phyloP scores from a whole-genome alignment of 306 rosid species.

The Malus sylvestris region DNA sequence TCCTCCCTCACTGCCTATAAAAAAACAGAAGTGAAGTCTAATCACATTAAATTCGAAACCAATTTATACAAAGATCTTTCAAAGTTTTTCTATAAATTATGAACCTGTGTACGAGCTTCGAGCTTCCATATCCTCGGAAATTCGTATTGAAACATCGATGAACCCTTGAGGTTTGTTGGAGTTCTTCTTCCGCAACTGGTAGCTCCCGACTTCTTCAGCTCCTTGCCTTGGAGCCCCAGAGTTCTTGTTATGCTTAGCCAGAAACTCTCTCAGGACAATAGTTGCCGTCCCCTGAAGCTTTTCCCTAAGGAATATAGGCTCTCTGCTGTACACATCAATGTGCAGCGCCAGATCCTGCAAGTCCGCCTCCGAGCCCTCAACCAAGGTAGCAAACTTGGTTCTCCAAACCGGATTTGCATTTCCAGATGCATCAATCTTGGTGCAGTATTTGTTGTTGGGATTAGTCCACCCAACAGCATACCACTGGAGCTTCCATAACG shows the following conservation, averaged over 20 bases:
- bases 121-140: slow-evolving; percentile 47
- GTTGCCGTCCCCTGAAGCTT: slow-evolving; percentile 66
- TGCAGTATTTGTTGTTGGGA: slow-evolving; percentile 67
- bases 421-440: slow-evolving; percentile 67
- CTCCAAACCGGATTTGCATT: slow-evolving; percentile 75
- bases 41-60: neutral
- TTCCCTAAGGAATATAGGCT: slow-evolving; percentile 63
- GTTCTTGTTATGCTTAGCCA: slow-evolving; percentile 46
- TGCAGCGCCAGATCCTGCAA: slow-evolving; percentile 47
- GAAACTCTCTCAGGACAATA: slow-evolving; percentile 51
- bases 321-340: slow-evolving; percentile 66
- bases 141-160: slow-evolving; percentile 50
- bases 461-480: slow-evolving; percentile 82
- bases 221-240: slow-evolving; percentile 32
- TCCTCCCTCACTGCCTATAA: slow-evolving; percentile 42
- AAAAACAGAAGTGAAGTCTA: neutral
- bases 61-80: neutral
- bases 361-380: slow-evolving; percentile 41
- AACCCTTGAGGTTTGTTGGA: slow-evolving; percentile 68
- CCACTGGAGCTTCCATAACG: slow-evolving; percentile 81
- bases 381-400: slow-evolving; percentile 54
- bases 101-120: slow-evolving; percentile 36
- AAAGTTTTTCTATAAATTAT: neutral
- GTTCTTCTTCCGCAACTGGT: slow-evolving; percentile 49
- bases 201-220: slow-evolving; percentile 59